phyloP scores from a whole-genome alignment of 2,329 filamentous ascomycete genomes.

The Penicillium sp. region DNA sequence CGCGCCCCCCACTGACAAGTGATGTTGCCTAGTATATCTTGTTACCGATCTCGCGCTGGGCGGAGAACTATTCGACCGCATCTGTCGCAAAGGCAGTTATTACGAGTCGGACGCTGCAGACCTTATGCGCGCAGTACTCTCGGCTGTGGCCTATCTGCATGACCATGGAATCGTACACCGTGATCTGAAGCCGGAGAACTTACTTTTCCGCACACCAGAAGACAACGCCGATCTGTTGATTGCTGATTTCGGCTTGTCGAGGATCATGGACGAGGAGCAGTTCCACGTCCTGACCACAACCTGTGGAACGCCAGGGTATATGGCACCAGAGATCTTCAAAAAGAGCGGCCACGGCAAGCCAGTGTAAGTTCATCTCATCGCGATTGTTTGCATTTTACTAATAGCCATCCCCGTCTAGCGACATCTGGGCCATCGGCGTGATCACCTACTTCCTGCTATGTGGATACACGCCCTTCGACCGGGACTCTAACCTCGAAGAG shows the following conservation, averaged over 20 bases:
- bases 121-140: slow-evolving; percentile 88
- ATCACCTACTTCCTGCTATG: slow-evolving; percentile 98
- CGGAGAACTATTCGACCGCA: slow-evolving; percentile 95
- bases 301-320: slow-evolving; percentile 96
- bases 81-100: slow-evolving; percentile 97
- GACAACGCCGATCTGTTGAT: slow-evolving; percentile 97
- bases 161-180: slow-evolving; percentile 98
- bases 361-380: slow-evolving; percentile 56
- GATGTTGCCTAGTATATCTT: slow-evolving; percentile 66
- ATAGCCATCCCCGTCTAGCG: slow-evolving; percentile 45
- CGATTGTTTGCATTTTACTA: neutral
- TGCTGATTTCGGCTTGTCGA: slow-evolving; percentile 90
- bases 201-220: slow-evolving; percentile 94
- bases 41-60: slow-evolving; percentile 95
- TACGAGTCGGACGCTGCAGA: slow-evolving; percentile 97
- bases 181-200: slow-evolving; percentile 94
- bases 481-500: slow-evolving; percentile 95
- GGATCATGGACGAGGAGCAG: slow-evolving; percentile 98
- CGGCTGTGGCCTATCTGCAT: slow-evolving; percentile 96
- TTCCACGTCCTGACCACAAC: slow-evolving; percentile 98
- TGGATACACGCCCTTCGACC: slow-evolving; percentile 96
- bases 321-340: slow-evolving; percentile 99
- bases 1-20: slow-evolving; percentile 15
- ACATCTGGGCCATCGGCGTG: slow-evolving; percentile 96
- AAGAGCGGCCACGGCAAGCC: slow-evolving; percentile 98